Evolutionary conservation across 1,284 basidiomycete species (phyloP).

Genomic region (Moesziomyces aphidis): DNA sequence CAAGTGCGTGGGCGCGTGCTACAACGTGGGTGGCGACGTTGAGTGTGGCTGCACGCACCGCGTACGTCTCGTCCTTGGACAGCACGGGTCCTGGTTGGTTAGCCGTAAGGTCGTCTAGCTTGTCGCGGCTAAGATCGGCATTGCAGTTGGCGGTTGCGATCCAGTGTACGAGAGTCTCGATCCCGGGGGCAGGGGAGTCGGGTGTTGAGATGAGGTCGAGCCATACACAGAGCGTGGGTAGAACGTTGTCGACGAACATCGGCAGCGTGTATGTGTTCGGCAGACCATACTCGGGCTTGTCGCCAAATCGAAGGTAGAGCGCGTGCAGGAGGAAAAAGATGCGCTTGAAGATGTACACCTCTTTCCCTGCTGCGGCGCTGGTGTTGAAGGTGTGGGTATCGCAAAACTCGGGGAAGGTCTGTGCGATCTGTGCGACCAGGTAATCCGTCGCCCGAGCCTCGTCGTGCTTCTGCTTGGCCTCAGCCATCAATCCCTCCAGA

Average conservation of each 20-base stretch:
- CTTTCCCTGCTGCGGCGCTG: not conserved
- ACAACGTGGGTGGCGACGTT: conserved; percentile 49
- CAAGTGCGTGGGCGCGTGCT: conserved; percentile 36
- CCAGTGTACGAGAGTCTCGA: conserved; percentile 31
- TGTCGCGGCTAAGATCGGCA: conserved; percentile 2
- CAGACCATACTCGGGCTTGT: conserved; percentile 56
- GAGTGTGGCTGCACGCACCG: conserved; percentile 54
- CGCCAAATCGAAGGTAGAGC: conserved; percentile 72
- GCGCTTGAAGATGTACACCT: conserved; percentile 86
- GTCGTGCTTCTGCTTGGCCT: conserved; percentile 70
- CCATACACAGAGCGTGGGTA: conserved; percentile 83
- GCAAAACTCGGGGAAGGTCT: conserved; percentile 54
- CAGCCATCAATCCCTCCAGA: conserved; percentile 76
- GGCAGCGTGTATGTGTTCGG: conserved; percentile 71
- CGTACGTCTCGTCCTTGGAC: conserved; percentile 52
- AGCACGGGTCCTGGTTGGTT: conserved; percentile 35
- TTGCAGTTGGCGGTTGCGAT: conserved; percentile 3
- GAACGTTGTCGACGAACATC: conserved; percentile 85
- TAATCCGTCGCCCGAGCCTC: conserved; percentile 15
- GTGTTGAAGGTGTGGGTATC: conserved; percentile 39
- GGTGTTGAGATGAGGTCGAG: conserved; percentile 79
- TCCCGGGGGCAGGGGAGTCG: conserved; percentile 5
- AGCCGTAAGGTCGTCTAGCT: not conserved
- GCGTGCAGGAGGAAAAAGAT: conserved; percentile 83
- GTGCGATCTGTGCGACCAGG: conserved; percentile 5